Conservation (phyloP, 768 basidiomycete genomes). For the Mrakia frigida region DNA sequence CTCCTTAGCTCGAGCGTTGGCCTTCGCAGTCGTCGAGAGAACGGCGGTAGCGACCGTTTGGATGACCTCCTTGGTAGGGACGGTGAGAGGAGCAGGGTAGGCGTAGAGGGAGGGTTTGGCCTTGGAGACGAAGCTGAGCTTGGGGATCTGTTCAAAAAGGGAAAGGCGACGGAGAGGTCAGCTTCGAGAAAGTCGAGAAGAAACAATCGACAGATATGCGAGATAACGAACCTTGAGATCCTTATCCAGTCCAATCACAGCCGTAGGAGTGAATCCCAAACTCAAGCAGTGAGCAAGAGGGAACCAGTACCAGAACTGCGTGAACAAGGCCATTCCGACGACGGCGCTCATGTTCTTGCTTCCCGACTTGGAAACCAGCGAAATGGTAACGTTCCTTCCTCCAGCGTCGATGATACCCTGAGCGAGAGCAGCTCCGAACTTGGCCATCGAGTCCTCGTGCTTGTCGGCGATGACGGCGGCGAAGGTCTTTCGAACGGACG, state of each 20-base stretch:
- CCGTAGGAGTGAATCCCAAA: constrained; percentile 90
- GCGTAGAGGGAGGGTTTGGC: constrained; percentile 86
- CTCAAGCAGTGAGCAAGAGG: constrained; percentile 89
- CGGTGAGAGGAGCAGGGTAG: constrained; percentile 78
- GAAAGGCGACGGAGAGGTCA: not conserved
- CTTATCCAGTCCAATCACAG: constrained; percentile 82
- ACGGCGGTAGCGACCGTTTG: constrained; percentile 92
- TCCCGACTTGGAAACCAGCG: constrained; percentile 84
- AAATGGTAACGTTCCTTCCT: constrained; percentile 92
- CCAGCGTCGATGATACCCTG: constrained; percentile 98
- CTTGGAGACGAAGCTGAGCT: constrained; percentile 85
- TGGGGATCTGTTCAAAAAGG: constrained; percentile 61
- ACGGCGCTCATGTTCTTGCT: constrained; percentile 89
- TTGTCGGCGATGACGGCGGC: constrained; percentile 87
- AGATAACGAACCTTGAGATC: constrained; percentile 62
- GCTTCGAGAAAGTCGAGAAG: not conserved
- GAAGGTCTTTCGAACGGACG: constrained; percentile 75
- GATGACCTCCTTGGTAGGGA: constrained; percentile 85
- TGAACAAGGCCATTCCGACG: constrained; percentile 96
- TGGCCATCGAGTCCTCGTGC: constrained; percentile 97
- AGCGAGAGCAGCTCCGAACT: constrained; percentile 91
- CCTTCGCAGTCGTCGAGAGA: constrained; percentile 92
- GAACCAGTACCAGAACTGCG: constrained; percentile 99
- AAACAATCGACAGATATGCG: no score
- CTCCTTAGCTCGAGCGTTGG: constrained; percentile 89